Evolutionary conservation across 1,139 yeast genomes (phyloP).

Genomic region (Suhomyces maxii): DNA sequence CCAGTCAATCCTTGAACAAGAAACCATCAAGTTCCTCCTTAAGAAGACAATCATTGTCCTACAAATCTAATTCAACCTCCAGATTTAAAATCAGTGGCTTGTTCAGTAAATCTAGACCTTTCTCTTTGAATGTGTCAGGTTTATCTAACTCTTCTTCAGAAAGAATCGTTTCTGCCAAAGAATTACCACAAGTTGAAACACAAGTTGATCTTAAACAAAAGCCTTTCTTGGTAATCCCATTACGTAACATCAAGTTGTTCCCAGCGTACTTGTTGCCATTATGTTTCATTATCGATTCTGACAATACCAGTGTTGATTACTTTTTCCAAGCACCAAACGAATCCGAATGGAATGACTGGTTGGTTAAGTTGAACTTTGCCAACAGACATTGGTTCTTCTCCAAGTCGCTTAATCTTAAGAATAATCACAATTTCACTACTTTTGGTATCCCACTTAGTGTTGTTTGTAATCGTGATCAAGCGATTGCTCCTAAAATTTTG

Average conservation of each 20-base stretch:
- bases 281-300: slow-evolving; percentile 63
- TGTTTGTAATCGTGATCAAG: slow-evolving; percentile 70
- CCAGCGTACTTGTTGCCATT: slow-evolving; percentile 54
- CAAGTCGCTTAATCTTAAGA: slow-evolving; percentile 35
- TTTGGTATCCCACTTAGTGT: slow-evolving; percentile 88
- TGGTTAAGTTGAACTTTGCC: slow-evolving; percentile 48
- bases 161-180: slow-evolving; percentile 50
- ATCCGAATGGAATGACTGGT: slow-evolving; percentile 77
- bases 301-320: slow-evolving; percentile 53
- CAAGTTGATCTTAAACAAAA: slow-evolving; percentile 50
- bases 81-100: slow-evolving; percentile 48
- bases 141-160: slow-evolving; percentile 37
- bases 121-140: slow-evolving; percentile 29
- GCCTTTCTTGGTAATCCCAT: slow-evolving; percentile 56
- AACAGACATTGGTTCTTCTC: slow-evolving; percentile 60
- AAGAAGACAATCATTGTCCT: slow-evolving; percentile 44
- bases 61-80: slow-evolving; percentile 37
- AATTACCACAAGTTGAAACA: slow-evolving; percentile 56
- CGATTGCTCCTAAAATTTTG: slow-evolving; percentile 64
- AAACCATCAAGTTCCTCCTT: slow-evolving; percentile 35
- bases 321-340: slow-evolving; percentile 69
- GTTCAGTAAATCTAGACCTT: slow-evolving; percentile 41
- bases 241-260: slow-evolving; percentile 52
- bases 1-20: slow-evolving; percentile 22
- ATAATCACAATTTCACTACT: slow-evolving; percentile 43